Evolutionary conservation across 768 basidiomycete genomes (phyloP), one percentile per base, ranked within the genome.

Genomic region (Amanita rubescens): DNA sequence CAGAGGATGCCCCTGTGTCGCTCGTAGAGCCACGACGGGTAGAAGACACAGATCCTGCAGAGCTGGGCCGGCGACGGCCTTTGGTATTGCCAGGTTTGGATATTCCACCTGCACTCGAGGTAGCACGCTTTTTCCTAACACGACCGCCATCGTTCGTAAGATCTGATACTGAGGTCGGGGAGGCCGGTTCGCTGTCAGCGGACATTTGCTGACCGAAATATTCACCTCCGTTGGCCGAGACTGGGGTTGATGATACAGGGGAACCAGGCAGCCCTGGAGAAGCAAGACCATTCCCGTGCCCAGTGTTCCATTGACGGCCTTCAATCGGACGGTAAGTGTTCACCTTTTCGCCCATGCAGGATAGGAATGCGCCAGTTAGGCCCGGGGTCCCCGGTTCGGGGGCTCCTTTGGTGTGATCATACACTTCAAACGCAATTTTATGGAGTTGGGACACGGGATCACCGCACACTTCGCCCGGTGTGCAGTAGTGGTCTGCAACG

Each of bases 391-490:
- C 89, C 10, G 80, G 80, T 51, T 90, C 86, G 3, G 87, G 84
- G 66, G 80, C 74, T 44, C 76, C 76, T 66, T 84, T 87, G 59
- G 70, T 73, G 9, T 78, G 71, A 61, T 92, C 91, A 59, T 81
- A 91, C 14, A 94, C 89, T 71, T 94, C 92, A 58, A 94, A 92
- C 1, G 92, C 92, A 57, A 96, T 86, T 74, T 95, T 96, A 74
- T 95, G 94, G 53, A 96, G 75, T 63, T 97, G 94, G 19, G 92
- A 93, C 39, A 98, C 94, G 12, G 93, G 87, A 62, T 97, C 94
- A 2, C 93, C 93, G 57, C 90, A 90, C 3, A 88, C 85, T 67
- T 97, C 94, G 22, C 91, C 90, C 5, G 83, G 80, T 1, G 81
- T 68, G 62, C 90, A 92, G 64, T 83, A 90, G 59, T 88, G 85